A percentile compares a stretch with the other conserved stretches of the same genome.
Evolutionary conservation across 768 basidiomycete genomes (phyloP).

Genomic region (Imleria badia): DNA sequence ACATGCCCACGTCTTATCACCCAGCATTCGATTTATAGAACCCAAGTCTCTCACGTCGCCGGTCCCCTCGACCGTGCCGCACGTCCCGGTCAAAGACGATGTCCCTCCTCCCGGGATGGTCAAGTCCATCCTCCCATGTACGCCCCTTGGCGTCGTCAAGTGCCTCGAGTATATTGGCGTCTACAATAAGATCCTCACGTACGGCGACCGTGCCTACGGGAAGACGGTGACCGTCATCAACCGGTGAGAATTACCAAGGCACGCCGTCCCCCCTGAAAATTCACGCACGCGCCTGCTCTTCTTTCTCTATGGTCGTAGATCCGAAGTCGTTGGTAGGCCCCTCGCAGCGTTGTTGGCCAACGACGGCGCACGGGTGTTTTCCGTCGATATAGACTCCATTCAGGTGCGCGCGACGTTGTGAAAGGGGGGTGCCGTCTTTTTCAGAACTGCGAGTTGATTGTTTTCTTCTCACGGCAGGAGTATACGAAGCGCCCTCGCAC

Average conservation of each 20-base stretch:
- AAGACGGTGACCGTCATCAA: slow-evolving; percentile 94
- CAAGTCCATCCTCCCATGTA: slow-evolving; percentile 97
- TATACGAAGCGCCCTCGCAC: slow-evolving; percentile 86
- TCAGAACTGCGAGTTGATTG: neutral
- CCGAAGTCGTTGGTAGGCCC: slow-evolving; percentile 96
- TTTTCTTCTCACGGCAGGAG: slow-evolving; percentile 46
- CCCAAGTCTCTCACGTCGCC: slow-evolving; percentile 66
- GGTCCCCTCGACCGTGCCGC: slow-evolving; percentile 32
- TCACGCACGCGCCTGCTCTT: neutral
- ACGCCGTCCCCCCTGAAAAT: neutral
- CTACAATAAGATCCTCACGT: slow-evolving; percentile 89
- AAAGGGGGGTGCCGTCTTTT: neutral
- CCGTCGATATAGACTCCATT: slow-evolving; percentile 92
- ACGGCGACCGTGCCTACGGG: slow-evolving; percentile 94
- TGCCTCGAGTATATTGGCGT: slow-evolving; percentile 88
- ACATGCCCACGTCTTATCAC: neutral
- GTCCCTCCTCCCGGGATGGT: slow-evolving; percentile 80
- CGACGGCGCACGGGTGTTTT: slow-evolving; percentile 94
- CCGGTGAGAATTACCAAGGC: slow-evolving; percentile 47
- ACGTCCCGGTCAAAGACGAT: slow-evolving; percentile 45
- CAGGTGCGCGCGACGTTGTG: slow-evolving; percentile 53
- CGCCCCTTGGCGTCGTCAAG: slow-evolving; percentile 95
- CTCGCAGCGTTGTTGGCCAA: slow-evolving; percentile 95
- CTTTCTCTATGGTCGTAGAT: slow-evolving; percentile 44
- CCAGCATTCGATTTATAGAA: slow-evolving; percentile 88